phyloP scores from a whole-genome alignment of 441 rosid genomes.

The Adansonia madagascariensis region DNA sequence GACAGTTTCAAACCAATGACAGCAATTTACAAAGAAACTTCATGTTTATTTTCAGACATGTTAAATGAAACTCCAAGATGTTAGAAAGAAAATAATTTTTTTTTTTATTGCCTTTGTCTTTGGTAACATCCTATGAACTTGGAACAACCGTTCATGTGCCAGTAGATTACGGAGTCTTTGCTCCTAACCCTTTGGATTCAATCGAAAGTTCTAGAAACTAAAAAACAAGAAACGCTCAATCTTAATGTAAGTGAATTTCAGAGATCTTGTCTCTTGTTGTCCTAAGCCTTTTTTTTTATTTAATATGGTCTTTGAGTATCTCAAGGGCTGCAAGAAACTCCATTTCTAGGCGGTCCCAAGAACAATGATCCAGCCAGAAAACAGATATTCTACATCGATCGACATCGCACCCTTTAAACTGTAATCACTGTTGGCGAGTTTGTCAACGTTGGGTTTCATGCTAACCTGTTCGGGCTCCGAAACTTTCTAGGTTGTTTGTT shows the following conservation, averaged over 20 bases:
- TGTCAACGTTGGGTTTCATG: slow-evolving; percentile 16
- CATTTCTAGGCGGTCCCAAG: background rate
- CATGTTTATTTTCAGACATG: slow-evolving; percentile 12
- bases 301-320: slow-evolving; percentile 12
- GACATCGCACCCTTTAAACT: background rate
- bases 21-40: slow-evolving; percentile 16
- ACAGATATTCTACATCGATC: slow-evolving; percentile 23
- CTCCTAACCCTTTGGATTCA: background rate
- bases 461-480: background rate
- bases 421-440: slow-evolving; percentile 10
- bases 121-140: slow-evolving; percentile 19
- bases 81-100: background rate
- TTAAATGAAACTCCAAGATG: background rate
- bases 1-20: background rate
- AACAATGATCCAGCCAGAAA: background rate
- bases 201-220: background rate
- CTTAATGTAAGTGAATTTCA: background rate
- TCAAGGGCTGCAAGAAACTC: background rate
- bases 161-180: background rate
- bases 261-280: slow-evolving; percentile 7
- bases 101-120: slow-evolving; percentile 10
- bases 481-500: background rate
- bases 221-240: background rate
- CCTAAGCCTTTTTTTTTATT: background rate
- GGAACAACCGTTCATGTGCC: background rate